phyloP scores from a whole-genome alignment of 805 yeast genomes.

The Candida ovalis region DNA sequence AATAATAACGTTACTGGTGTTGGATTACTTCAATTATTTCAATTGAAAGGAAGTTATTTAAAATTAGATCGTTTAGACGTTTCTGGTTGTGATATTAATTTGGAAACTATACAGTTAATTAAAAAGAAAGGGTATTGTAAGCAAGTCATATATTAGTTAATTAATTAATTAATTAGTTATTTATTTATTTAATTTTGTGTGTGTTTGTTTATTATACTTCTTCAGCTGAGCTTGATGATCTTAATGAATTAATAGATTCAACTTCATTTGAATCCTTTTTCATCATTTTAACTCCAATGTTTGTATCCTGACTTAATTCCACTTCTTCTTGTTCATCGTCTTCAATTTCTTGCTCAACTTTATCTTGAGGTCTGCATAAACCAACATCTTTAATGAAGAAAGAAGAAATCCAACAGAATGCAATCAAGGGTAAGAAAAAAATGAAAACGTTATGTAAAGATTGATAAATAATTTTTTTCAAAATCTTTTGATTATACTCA shows the following conservation, averaged over 20 bases:
- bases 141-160: neutral
- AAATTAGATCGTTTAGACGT: slow-evolving; percentile 12
- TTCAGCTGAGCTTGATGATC: neutral
- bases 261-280: neutral
- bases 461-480: slow-evolving; percentile 27
- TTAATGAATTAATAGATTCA: neutral
- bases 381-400: slow-evolving; percentile 39
- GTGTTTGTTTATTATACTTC: neutral
- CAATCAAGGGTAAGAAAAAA: slow-evolving; percentile 34
- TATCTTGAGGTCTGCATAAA: slow-evolving; percentile 28
- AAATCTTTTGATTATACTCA: slow-evolving; percentile 19
- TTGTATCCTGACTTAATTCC: no score
- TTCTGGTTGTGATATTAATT: slow-evolving; percentile 17
- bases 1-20: slow-evolving; percentile 22
- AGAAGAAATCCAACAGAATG: slow-evolving; percentile 29
- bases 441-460: slow-evolving; percentile 33
- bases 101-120: slow-evolving; percentile 15
- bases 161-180: neutral
- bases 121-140: slow-evolving; percentile 12
- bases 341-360: neutral
- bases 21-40: slow-evolving; percentile 26
- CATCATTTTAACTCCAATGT: no score
- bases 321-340: neutral
- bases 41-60: slow-evolving; percentile 12
- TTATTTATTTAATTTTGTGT: neutral